Evolutionary conservation across 768 basidiomycete species (phyloP), one percentile per base, ranked within the genome.

Genomic region (Naganishia vaughanmartiniae): DNA sequence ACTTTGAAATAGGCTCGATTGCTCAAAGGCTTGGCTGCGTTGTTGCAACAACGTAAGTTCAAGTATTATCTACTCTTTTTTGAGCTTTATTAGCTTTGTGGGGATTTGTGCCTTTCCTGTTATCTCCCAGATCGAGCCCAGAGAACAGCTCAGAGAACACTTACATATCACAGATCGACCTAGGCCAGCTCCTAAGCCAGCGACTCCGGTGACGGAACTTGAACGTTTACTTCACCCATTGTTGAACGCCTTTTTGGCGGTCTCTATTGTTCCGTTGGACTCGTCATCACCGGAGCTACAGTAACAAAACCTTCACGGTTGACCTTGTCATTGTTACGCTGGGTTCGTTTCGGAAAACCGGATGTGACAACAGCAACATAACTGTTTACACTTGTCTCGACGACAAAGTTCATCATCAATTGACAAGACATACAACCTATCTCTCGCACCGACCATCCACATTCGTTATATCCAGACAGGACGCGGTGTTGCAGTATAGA

Each of bases 31-130:
- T 51, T 51, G 48, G 48, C 45, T 51, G 48, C n/a, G 24, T n/a
- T 36, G 31, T 58, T 33, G 33, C 1, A 58, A 36, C 19, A 28
- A n/a, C 60, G 60, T 12, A 42, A 45, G 60, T 63, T 63, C 34
- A 63, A 36, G 60, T 24, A 63, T 11, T 42, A 45, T 63, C 60
- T 63, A 63, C 60, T 42, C 26, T 45, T 63, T 12, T 21, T 31
- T 42, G 11, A 2, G 42, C 7, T 21, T 15, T 21, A 3, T 19
- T 2, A 12, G 34, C 17, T 33, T 4, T n/a, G 11, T 21, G 30
- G 24, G 39, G 42, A 26, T 26, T 26, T 9, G 11, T 45, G 36
- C 15, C 36, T 21, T 14, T 28, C 6, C 60, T 63, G 19, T 31
- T 30, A 55, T 26, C 39, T 19, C 36, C 28, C 39, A 30, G 60